Evolutionary conservation across 2,329 filamentous ascomycete species (phyloP).

Genomic region (Fusarium equiseti): DNA sequence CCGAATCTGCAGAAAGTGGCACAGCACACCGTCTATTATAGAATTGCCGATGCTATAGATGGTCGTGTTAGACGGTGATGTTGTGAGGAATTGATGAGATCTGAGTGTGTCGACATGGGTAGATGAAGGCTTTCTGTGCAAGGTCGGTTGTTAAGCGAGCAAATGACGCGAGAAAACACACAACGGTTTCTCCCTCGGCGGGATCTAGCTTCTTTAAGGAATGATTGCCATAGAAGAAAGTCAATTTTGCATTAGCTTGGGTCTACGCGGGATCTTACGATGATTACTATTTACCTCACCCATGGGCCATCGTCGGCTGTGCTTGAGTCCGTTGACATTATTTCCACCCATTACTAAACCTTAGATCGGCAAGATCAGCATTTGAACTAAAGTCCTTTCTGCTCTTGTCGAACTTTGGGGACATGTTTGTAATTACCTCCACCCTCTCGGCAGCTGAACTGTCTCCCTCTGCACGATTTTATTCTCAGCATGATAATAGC

Average conservation of each 20-base stretch:
- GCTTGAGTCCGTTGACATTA: background rate
- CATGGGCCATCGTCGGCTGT: background rate
- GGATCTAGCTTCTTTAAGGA: background rate
- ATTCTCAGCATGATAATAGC: no score
- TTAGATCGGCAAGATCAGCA: background rate
- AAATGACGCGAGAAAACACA: background rate
- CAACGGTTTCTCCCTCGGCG: background rate
- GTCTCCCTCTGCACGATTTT: background rate
- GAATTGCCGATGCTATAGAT: background rate
- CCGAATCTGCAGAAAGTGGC: background rate
- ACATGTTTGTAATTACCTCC: background rate
- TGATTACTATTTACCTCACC: background rate
- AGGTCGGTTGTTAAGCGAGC: background rate
- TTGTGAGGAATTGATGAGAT: background rate
- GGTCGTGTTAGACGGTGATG: background rate
- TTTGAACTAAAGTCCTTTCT: background rate
- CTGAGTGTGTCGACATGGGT: background rate
- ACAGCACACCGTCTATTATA: background rate
- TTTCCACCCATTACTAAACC: background rate
- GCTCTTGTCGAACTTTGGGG: background rate
- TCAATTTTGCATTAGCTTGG: background rate
- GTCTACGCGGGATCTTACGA: background rate
- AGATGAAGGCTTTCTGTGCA: background rate
- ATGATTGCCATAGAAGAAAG: background rate
- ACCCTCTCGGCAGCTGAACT: background rate